Base-by-base conservation (phyloP, 768 basidiomycete genomes). In the Tulasnella calospora region DNA sequence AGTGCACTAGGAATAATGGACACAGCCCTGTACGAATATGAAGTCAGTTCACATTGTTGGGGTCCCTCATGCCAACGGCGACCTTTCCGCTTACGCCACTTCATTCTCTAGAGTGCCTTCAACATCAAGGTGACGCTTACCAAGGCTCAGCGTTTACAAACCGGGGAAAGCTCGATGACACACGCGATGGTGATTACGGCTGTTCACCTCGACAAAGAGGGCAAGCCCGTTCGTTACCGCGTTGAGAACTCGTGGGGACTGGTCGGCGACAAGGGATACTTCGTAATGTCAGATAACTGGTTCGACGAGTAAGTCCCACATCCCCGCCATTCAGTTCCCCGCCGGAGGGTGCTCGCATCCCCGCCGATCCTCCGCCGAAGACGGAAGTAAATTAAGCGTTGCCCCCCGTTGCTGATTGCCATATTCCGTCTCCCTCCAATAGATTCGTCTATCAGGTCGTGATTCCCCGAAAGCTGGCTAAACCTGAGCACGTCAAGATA, bases 241-340 rank as follows among this genome's bases (percentile, higher is more conserved):
- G 94, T 99, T 27, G 97, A 99, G 87, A 99, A 99, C 86, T 93
- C 92, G 3, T 99, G 97, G 97, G 93, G 94, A 21, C 85, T 85
- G 0, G 88, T 87, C 0, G 92, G 95, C 35, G 87, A 95, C 81
- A 91, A 95, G 81, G 96, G 96, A 8, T 96, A 90, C 85, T 94
- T 93, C 85, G 90, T 97, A 82, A 96, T 97, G 95, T 94, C 91
- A 72, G 93, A 94, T 81, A 86, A 86, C 61, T 99, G 97, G 96
- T 98, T 98, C 84, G 91, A 92, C 77, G 87, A 98, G 92, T 94
- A 81, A 82, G 92, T 87, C 6, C 30, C 61, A 67, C 61, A 27
- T 67, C 33, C 33, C 27, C 35, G 33, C 73, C 78, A 70, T 76
- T 33, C 40, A 12, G 36, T 44, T 4, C 70, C 74, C 73, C 21